A percentile compares a stretch with the other conserved stretches of the same genome.
Conservation (phyloP, 164 flowering plant genomes). For the Vitis cinerea region DNA sequence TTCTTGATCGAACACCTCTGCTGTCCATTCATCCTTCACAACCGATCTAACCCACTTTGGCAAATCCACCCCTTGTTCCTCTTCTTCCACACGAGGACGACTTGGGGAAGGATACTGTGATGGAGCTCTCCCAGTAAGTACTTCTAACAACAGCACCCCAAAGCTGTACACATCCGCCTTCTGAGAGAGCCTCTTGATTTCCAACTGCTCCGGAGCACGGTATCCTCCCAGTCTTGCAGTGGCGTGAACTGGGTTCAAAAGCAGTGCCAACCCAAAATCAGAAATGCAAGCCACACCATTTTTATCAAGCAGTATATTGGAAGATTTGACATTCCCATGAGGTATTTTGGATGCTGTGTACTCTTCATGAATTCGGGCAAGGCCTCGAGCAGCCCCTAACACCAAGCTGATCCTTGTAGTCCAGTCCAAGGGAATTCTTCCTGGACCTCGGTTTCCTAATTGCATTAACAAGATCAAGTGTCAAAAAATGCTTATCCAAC, state of each 20-base stretch:
- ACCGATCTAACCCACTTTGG: constrained; percentile 91
- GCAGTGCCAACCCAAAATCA: constrained; percentile 82
- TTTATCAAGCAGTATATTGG: constrained; percentile 84
- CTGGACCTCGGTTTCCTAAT: constrained; percentile 83
- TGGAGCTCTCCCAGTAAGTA: constrained; percentile 85
- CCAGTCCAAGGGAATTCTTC: constrained; percentile 96
- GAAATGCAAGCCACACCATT: constrained; percentile 85
- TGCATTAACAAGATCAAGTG: constrained; percentile 4
- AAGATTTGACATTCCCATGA: constrained; percentile 90
- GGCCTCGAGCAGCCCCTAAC: constrained; percentile 87
- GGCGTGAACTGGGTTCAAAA: constrained; percentile 76
- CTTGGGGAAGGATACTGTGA: constrained; percentile 46
- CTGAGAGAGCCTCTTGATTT: constrained; percentile 67
- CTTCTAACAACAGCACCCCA: constrained; percentile 80
- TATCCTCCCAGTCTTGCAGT: constrained; percentile 85
- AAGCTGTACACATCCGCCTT: constrained; percentile 87
- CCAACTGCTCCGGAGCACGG: constrained; percentile 86
- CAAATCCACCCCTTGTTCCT: constrained; percentile 53
- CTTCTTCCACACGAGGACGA: constrained; percentile 35
- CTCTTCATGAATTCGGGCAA: constrained; percentile 72
- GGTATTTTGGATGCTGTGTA: constrained; percentile 63
- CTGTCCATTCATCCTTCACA: constrained; percentile 96
- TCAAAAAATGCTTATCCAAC: too few relatives aligned
- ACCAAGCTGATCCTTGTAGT: constrained; percentile 86
- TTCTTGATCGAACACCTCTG: constrained; percentile 91